Evolutionary conservation across 2,329 filamentous ascomycete species (phyloP), one percentile per base, ranked within the genome.

Genomic region (Zymoseptoria pseudotritici): DNA sequence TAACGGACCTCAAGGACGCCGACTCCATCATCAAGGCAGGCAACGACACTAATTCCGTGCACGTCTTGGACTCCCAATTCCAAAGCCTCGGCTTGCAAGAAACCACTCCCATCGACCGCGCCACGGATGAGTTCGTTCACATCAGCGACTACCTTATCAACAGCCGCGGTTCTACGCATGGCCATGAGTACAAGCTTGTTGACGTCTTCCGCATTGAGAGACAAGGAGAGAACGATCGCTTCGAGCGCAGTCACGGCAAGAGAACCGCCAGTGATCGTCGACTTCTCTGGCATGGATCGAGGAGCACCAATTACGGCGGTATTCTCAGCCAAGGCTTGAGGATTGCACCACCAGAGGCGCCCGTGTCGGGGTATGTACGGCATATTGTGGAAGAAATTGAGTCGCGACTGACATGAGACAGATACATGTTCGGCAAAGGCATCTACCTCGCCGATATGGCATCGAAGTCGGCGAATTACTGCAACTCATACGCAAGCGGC

Each of bases 361-460:
- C 90, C 0, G 86, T 86, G 57, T 60, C n/a, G 58, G 54, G 36
- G 36, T 46, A 46, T 46, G 36, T 46, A 46, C 6, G 17, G 11
- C 17, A 17, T n/a, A 1, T 0, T 60, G 56, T n/a, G 65, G 66
- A 17, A 65, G 66, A 58, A 92, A 92, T 87, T 95, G 94, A 66
- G 90, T 87, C 61, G 93, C 93, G 74, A 90, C 90, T 54, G 88
- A 94, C 56, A 94, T 94, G 36, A 17, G 36, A 46, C 20, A 65
- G 65, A 51, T 67, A 67, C 57, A 93, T 93, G 88, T 96, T 95
- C 66, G 91, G 88, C 59, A 95, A 95, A 74, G 91, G 91, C 52
- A 88, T 96, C 53, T 96, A 96, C 71, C 82, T 96, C 2, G 90
- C 90, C 2, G 90, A 95, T 69, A 91, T 91, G 81, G 88, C 85